These are phyloP conservation scores for Fomitopsis pinicola DNA, from an alignment of 1,284 basidiomycete genomes.

Conservation along the genomic window DNA sequence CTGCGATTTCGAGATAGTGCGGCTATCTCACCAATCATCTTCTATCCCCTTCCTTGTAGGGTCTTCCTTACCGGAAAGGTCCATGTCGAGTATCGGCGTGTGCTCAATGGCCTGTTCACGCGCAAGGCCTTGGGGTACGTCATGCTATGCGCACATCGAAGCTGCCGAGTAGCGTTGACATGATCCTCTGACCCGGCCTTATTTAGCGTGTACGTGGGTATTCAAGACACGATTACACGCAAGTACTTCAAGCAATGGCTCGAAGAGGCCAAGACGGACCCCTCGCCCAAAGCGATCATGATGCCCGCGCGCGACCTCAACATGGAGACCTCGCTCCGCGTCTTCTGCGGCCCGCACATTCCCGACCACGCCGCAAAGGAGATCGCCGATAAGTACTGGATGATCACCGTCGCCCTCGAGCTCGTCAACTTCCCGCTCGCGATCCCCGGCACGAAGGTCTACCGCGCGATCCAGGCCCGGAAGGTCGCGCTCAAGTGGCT, in stretches of 20 bases:
- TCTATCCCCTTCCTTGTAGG: constrained; percentile 40
- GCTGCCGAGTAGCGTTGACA: background rate
- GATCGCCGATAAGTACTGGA: constrained; percentile 95
- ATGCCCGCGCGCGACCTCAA: constrained; percentile 89
- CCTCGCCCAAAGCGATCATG: constrained; percentile 74
- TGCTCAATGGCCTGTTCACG: constrained; percentile 91
- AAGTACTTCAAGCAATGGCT: constrained; percentile 77
- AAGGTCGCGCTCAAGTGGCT: constrained; percentile 88
- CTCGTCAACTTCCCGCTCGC: constrained; percentile 98
- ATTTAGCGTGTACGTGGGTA: constrained; percentile 77
- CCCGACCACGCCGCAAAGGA: constrained; percentile 73
- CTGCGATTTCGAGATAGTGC: background rate
- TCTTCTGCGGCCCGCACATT: constrained; percentile 93
- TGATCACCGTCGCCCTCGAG: constrained; percentile 91
- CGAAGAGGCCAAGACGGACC: constrained; percentile 42
- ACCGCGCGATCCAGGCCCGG: constrained; percentile 90
- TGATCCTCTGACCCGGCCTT: background rate
- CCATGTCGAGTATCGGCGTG: constrained; percentile 93
- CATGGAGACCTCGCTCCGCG: constrained; percentile 95
- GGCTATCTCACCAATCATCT: constrained; percentile 3
- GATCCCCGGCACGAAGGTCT: constrained; percentile 95
- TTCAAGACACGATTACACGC: constrained; percentile 86
- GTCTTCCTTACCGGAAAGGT: constrained; percentile 95
- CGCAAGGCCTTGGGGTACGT: constrained; percentile 85
- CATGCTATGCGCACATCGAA: background rate